Conservation (phyloP, 108 stramenopile species). For the Nitzschia palea region DNA sequence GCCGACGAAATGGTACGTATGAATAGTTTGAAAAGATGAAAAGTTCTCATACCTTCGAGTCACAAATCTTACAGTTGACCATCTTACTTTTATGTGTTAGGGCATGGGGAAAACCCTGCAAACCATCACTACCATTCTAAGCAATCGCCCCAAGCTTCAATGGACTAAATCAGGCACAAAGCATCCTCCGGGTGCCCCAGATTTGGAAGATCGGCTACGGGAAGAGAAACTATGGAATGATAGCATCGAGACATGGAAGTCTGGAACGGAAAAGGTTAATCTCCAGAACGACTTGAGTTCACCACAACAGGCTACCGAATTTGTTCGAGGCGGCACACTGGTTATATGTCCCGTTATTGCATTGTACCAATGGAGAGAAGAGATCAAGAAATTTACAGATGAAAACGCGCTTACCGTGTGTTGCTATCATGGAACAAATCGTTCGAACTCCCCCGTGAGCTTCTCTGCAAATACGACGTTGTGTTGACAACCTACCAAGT, state of each 20-base stretch:
- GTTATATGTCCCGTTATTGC: constrained; percentile 97
- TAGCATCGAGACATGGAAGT: constrained; percentile 54
- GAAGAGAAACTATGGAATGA: constrained; percentile 77
- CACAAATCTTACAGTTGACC: no score
- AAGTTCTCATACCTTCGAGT: no score
- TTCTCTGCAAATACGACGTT: constrained; percentile 88
- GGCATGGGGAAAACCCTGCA: constrained; percentile 87
- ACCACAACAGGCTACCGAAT: constrained; percentile 22
- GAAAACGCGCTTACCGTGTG: constrained; percentile 73
- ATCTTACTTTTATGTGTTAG: no score
- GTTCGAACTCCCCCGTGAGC: constrained; percentile 66
- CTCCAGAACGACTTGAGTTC: constrained; percentile 52
- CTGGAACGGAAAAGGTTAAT: constrained; percentile 78
- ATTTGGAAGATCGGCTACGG: constrained; percentile 40
- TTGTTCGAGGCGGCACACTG: constrained; percentile 84
- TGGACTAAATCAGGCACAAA: constrained; percentile 53
- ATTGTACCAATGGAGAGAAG: constrained; percentile 93
- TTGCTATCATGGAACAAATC: constrained; percentile 91
- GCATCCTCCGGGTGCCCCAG: constrained; percentile 56
- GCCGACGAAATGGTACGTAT: constrained; percentile 83
- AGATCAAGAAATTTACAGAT: constrained; percentile 93
- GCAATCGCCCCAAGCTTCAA: constrained; percentile 74
- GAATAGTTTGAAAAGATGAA: no score
- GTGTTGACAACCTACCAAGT: constrained; percentile 98
- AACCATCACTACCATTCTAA: constrained; percentile 91